Percentiles rank a stretch among this genome's conserved stretches.
Conservation (phyloP, 139 green algal genomes). For the Micromonas commoda region DNA sequence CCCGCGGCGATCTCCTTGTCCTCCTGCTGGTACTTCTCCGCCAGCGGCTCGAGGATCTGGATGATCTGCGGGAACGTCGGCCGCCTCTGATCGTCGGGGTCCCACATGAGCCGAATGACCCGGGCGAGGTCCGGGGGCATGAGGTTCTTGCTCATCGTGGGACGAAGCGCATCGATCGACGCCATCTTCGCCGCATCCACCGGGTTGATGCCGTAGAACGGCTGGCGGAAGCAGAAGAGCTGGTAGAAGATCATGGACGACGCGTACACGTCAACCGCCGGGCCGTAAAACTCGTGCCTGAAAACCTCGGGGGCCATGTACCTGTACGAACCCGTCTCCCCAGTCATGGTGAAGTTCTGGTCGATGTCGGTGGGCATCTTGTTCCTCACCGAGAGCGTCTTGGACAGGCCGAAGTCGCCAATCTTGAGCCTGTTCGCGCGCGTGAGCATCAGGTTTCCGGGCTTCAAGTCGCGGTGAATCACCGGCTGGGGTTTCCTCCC, state of each 20-base stretch:
- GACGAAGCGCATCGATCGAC: neutral
- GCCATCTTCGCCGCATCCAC: conserved; percentile 9
- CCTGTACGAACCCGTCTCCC: conserved; percentile 40
- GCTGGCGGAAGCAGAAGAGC: conserved; percentile 27
- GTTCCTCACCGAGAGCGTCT: conserved; percentile 35
- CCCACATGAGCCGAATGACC: conserved; percentile 8
- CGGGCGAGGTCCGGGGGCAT: conserved; percentile 6
- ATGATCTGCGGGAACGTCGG: conserved; percentile 9
- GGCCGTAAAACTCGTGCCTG: conserved; percentile 43
- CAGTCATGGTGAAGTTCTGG: conserved; percentile 38
- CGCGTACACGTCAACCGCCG: conserved; percentile 52
- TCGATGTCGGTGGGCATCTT: conserved; percentile 19
- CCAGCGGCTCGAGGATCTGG: neutral
- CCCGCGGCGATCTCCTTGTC: neutral
- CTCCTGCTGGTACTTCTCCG: neutral
- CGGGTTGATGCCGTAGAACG: neutral
- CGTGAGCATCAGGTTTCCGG: conserved; percentile 42
- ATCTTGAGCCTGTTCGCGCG: conserved; percentile 39
- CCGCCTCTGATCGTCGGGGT: neutral
- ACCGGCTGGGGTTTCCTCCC: conserved; percentile 35
- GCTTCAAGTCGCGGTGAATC: conserved; percentile 47
- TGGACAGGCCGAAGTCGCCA: conserved; percentile 46
- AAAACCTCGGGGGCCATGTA: conserved; percentile 60
- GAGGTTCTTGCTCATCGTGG: neutral
- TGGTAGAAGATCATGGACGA: conserved; percentile 49